Evolutionary conservation across 495 filamentous ascomycete genomes (phyloP), one percentile per base, ranked within the genome.

Genomic region (Aspergillus homomorphus): DNA sequence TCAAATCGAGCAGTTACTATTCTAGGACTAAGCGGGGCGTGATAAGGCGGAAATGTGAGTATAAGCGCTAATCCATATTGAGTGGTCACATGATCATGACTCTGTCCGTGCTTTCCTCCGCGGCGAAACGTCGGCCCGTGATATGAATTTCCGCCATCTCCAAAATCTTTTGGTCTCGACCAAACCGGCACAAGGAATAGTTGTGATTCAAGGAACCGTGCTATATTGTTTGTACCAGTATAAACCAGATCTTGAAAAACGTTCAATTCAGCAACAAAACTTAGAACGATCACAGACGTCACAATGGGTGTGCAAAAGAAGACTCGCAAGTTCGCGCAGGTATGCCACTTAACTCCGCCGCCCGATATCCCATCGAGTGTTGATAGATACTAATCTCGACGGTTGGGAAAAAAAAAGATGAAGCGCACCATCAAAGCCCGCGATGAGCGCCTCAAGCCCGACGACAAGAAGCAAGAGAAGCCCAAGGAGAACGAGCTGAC

Each of bases 231-330:
- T 38, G 33, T 38, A 10, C 33, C 9, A 4, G 26, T 28, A 4
- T 28, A 3, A 4, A 3, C 4, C 26, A 28, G 4, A 9, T 4
- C 26, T 28, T 9, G 4, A 28, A 9, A 28, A 28, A 28, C 9
- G 4, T 28, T 28, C 26, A 3, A 4, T 28, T 28, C 12, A 38
- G 7, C 15, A 38, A 5, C 33, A 38, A 14, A 38, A n/a, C n/a
- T n/a, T n/a, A n/a, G n/a, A n/a, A n/a, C n/a, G n/a, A n/a, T n/a
- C 26, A 28, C 26, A 28, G 4, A 28, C 41, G 19, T 58, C 73
- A 73, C 43, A 41, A 87, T 88, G 85, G 86, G 84, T 62, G 71
- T 81, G 33, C 80, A 78, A 62, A 87, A 85, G 71, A 85, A 81
- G 70, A 84, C 82, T 20, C 77, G 84, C 66, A 88, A 88, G 69